These are phyloP conservation scores for Coemansia sp. DNA, from an alignment of 192 early-diverging fungal genomes.

Conservation along the genomic window DNA sequence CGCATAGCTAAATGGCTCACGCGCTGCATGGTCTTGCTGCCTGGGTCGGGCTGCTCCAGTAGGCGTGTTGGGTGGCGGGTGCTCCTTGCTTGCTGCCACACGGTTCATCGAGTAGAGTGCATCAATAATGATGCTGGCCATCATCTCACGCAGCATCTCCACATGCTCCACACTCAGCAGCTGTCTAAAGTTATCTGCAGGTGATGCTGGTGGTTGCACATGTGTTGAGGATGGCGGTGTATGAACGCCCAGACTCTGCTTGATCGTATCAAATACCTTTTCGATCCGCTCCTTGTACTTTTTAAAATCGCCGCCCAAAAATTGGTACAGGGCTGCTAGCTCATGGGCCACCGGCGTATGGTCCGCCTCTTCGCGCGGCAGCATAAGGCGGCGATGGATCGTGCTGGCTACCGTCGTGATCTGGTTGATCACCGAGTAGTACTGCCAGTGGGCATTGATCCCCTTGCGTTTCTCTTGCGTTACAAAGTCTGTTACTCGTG, in stretches of 20 bases:
- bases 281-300: conserved; percentile 52
- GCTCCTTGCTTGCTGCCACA: conserved; percentile 25
- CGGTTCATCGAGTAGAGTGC: conserved; percentile 46
- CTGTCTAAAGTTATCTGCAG: not conserved
- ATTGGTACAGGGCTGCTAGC: conserved; percentile 52
- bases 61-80: conserved; percentile 17
- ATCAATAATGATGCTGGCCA: conserved; percentile 45
- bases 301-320: conserved; percentile 53
- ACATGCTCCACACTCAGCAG: conserved; percentile 20
- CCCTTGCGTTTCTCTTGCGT: conserved; percentile 47
- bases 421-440: conserved; percentile 55
- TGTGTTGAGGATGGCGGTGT: not conserved
- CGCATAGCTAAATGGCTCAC: conserved; percentile 20
- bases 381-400: conserved; percentile 33
- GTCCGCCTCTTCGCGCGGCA: conserved; percentile 25
- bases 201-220: not conserved
- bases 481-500: conserved; percentile 39
- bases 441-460: conserved; percentile 55
- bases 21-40: conserved; percentile 5
- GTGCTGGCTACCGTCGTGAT: conserved; percentile 36
- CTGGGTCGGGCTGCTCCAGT: conserved; percentile 13
- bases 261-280: conserved; percentile 40
- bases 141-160: conserved; percentile 35
- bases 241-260: conserved; percentile 20
- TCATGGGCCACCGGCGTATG: conserved; percentile 45